Evolutionary conservation across 495 filamentous ascomycete species (phyloP), one percentile per base, ranked within the genome.

Genomic region (Echria macrotheca): DNA sequence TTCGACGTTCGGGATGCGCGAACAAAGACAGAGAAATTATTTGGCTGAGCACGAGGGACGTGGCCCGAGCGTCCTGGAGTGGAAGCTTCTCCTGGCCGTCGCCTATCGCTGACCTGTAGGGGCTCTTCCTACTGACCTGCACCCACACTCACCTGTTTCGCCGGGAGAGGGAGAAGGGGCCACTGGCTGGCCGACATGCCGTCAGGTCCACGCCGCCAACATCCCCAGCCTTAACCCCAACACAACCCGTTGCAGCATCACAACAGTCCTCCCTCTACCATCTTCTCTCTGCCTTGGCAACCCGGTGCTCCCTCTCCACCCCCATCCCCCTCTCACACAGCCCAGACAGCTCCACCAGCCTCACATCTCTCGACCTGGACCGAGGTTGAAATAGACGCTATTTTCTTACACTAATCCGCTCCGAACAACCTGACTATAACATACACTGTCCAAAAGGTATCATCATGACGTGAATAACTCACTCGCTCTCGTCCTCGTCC

Each of bases 401-500:
- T n/a, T 21, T 31, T 37, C n/a, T 29, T 33, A 42, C 18, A 31
- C 14, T 9, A 41, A 28, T 21, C 44, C 18, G 15, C 44, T 24
- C 50, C 39, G 15, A n/a, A 47, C 18, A 18, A 37, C 12, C 17
- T 22, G n/a, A 12, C 37, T 49, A 46, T 59, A 57, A 38, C 50
- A 31, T 56, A 51, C 54, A 60, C 19, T 52, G 38, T 45, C 46
- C 36, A 40, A 42, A 49, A 40, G 31, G 37, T 17, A 46, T 6
- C 28, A 53, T n/a, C n/a, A 50, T 29, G 25, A 14, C 14, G 24
- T 17, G 21, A 25, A 17, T 14, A 21, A 18, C 31, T n/a, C 44
- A 44, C 48, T 52, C 52, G 31, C 68, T 65, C 46, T 79, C 74
- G 44, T 83, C 81, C 33, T 89, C 85, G 28, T 90, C 87, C 33